Evolutionary conservation across 2,329 filamentous ascomycete species (phyloP), one percentile per base, ranked within the genome.

Genomic region (Colletotrichum echinochloae): DNA sequence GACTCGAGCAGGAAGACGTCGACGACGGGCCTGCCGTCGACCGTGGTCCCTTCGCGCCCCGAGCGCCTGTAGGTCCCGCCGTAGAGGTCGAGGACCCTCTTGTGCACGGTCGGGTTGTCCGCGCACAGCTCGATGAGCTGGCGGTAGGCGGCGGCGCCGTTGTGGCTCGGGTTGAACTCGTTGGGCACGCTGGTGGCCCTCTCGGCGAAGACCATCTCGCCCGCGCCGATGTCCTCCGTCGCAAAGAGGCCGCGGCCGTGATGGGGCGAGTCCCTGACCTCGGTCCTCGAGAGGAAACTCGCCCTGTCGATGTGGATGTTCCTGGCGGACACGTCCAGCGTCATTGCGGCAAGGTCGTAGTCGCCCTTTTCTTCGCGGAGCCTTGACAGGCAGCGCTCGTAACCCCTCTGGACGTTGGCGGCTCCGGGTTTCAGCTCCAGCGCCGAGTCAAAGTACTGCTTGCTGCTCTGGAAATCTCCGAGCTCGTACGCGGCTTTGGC

Each of bases 191-290:
- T 77, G 28, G 79, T 76, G 0, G 82, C 81, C 73, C 83, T 84
- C 70, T 84, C 84, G 44, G 78, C 79, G 20, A 84, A 78, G 28
- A 85, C 76, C 2, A 85, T 55, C 1, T 83, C 81, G 56, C 83
- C 83, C 0, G 79, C 77, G 5, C 73, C 74, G 55, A 85, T 75
- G 55, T 78, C 74, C 23, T 76, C 73, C 0, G 77, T 76, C 0
- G 83, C 82, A 67, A 86, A 85, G 2, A 86, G 74, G 2, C 83
- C 84, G 3, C 79, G 78, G 12, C 84, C 83, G 73, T 80, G 76
- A 33, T 76, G 73, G 0, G 72, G 67, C 5, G 81, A 82, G 0
- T 76, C 66, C n/a, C 63, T 73, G 18, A 83, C 73, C 28, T 73
- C 72, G 2, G 79, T 81, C 52, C 79, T 77, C 2, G 71, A 48